phyloP scores from a whole-genome alignment of 2,329 filamentous ascomycete genomes.

The Claviceps pazoutovae region DNA sequence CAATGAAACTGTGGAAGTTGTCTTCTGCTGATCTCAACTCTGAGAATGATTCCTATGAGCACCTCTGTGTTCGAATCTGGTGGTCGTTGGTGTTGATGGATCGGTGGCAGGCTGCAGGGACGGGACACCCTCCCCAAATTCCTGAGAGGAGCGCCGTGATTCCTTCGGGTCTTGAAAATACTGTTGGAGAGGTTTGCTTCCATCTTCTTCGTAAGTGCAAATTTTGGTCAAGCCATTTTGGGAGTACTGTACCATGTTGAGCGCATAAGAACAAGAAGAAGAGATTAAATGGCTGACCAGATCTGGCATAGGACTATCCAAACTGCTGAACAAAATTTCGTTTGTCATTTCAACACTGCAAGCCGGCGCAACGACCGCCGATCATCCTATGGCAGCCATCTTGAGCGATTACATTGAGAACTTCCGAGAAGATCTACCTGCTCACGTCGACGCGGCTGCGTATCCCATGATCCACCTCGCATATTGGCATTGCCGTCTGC shows the following conservation, averaged over 20 bases:
- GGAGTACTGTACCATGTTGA: not conserved
- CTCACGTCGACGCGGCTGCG: slow-evolving; percentile 35
- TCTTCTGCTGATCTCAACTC: slow-evolving; percentile 30
- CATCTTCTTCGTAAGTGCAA: slow-evolving; percentile 45
- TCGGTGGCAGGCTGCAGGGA: slow-evolving; percentile 58
- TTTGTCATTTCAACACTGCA: slow-evolving; percentile 24
- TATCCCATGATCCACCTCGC: slow-evolving; percentile 48
- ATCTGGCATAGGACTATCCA: slow-evolving; percentile 32
- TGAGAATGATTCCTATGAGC: slow-evolving; percentile 47
- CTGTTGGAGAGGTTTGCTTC: slow-evolving; percentile 51
- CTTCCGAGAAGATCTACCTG: slow-evolving; percentile 50
- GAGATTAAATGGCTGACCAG: not conserved
- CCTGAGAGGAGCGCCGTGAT: slow-evolving; percentile 48
- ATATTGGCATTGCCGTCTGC: slow-evolving; percentile 56
- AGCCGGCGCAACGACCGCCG: slow-evolving; percentile 20
- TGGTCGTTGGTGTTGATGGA: slow-evolving; percentile 60
- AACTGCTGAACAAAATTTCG: slow-evolving; percentile 33
- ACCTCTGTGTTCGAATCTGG: slow-evolving; percentile 52
- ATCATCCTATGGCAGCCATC: slow-evolving; percentile 20
- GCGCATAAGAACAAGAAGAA: not conserved
- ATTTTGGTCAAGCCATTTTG: not conserved
- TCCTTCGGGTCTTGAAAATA: slow-evolving; percentile 40
- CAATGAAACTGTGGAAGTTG: slow-evolving; percentile 42
- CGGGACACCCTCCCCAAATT: slow-evolving; percentile 47
- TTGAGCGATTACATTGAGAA: slow-evolving; percentile 35